Conservation (phyloP, 352 stramenopile genomes). For the Phytophthora megakarya region DNA sequence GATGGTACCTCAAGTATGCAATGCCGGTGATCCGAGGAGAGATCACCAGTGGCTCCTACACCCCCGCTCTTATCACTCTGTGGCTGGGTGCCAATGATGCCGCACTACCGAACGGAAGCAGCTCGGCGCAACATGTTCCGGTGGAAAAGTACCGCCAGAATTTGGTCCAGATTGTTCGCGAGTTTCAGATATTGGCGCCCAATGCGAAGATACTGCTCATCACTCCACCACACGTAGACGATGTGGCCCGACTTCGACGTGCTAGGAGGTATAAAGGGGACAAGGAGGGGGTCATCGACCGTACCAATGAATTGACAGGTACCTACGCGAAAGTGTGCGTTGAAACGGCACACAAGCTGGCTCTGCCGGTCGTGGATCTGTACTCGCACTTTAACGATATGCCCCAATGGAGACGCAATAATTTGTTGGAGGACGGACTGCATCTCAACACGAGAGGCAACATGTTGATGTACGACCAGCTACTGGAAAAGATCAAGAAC, state of each 20-base stretch:
- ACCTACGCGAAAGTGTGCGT: background rate
- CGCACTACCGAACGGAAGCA: background rate
- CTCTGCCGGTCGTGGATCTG: background rate
- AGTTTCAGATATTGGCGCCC: background rate
- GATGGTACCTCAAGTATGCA: constrained; percentile 46
- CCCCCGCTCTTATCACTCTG: background rate
- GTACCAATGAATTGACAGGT: background rate
- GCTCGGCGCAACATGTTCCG: background rate
- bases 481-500: background rate
- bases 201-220: background rate
- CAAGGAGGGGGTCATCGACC: constrained; percentile 20
- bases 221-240: background rate
- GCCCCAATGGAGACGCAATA: background rate
- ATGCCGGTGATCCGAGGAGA: constrained; percentile 51
- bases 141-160: background rate
- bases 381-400: background rate
- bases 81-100: background rate
- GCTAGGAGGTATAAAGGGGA: constrained; percentile 14
- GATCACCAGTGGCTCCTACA: constrained; percentile 31
- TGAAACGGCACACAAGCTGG: background rate
- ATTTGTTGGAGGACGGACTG: background rate
- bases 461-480: background rate
- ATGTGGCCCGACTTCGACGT: background rate
- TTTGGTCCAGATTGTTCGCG: background rate
- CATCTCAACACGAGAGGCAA: background rate